These are phyloP conservation scores for Begonia fuchsioides DNA, from an alignment of 306 rosid genomes.

Conservation along the genomic window DNA sequence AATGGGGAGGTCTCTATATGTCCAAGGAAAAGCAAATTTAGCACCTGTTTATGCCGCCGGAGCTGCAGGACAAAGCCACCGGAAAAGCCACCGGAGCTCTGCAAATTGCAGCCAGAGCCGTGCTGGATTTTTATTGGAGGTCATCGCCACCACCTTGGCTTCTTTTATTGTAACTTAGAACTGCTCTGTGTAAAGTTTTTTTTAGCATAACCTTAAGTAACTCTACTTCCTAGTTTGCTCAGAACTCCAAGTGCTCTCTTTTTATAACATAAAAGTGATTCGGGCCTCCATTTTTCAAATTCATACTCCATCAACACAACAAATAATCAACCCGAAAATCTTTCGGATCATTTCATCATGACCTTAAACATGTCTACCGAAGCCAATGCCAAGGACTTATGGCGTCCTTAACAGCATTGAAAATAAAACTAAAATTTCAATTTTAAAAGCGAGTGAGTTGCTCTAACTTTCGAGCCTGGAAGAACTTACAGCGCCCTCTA, in stretches of 20 bases:
- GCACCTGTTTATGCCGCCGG: conserved; percentile 57
- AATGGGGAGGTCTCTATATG: conserved; percentile 11
- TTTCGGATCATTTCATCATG: too few relatives aligned
- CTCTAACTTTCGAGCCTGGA: conserved; percentile 73
- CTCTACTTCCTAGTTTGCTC: too few relatives aligned
- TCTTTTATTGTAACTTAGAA: conserved; percentile 10
- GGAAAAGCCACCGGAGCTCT: conserved; percentile 20
- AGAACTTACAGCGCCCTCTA: conserved; percentile 73
- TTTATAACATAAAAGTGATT: too few relatives aligned
- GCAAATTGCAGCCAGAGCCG: conserved; percentile 25
- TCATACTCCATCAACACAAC: too few relatives aligned
- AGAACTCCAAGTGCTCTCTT: too few relatives aligned
- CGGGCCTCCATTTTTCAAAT: too few relatives aligned
- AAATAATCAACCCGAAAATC: too few relatives aligned
- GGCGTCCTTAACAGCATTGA: too few relatives aligned
- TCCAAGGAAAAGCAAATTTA: conserved; percentile 25
- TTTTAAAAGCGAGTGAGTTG: conserved; percentile 39
- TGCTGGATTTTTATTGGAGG: conserved; percentile 10
- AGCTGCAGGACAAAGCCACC: conserved; percentile 31
- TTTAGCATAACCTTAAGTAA: too few relatives aligned
- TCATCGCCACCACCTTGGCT: conserved; percentile 19
- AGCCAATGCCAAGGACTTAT: too few relatives aligned
- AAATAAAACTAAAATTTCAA: not conserved
- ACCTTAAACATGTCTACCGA: too few relatives aligned
- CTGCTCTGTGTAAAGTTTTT: not conserved